Conservation (phyloP, 1,284 basidiomycete genomes). For the Puccinia novopanici region DNA sequence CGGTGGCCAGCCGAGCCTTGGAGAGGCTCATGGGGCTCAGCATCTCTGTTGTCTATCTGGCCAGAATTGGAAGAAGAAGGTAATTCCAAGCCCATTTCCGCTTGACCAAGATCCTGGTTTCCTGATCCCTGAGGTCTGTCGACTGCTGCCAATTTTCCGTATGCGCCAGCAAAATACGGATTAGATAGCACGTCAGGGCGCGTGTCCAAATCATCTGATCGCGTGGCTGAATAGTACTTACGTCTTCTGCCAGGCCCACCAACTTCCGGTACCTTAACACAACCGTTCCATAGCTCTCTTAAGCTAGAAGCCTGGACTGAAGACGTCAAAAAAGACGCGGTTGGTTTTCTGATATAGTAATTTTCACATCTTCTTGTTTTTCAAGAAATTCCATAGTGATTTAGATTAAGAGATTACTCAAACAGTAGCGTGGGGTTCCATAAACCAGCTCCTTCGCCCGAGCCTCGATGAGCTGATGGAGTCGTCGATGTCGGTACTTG, state of each 20-base stretch:
- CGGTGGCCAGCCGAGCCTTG: not conserved
- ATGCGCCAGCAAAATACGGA: not conserved
- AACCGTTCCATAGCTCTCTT: constrained; percentile 27
- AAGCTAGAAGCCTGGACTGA: constrained; percentile 41
- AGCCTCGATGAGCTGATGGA: not conserved
- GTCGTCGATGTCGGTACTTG: constrained; percentile 9
- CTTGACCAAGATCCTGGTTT: not conserved
- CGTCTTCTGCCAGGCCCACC: not conserved
- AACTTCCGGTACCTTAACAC: constrained; percentile 36
- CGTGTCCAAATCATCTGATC: not conserved
- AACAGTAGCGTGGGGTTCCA: constrained; percentile 26
- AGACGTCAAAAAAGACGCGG: not conserved
- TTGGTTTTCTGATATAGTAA: not conserved
- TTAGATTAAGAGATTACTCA: constrained; percentile 6
- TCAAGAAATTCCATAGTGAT: not conserved
- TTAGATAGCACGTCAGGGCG: not conserved
- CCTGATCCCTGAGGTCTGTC: not conserved
- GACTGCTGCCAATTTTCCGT: not conserved
- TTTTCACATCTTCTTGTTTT: not conserved
- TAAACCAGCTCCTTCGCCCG: constrained; percentile 28
- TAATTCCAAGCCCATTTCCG: not conserved
- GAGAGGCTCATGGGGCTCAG: not conserved
- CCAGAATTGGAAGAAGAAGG: not conserved
- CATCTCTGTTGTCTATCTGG: not conserved
- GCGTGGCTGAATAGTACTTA: not conserved